Evolutionary conservation across 345 rosid genomes (phyloP).

Genomic region (Eucalyptus cladocalyx): DNA sequence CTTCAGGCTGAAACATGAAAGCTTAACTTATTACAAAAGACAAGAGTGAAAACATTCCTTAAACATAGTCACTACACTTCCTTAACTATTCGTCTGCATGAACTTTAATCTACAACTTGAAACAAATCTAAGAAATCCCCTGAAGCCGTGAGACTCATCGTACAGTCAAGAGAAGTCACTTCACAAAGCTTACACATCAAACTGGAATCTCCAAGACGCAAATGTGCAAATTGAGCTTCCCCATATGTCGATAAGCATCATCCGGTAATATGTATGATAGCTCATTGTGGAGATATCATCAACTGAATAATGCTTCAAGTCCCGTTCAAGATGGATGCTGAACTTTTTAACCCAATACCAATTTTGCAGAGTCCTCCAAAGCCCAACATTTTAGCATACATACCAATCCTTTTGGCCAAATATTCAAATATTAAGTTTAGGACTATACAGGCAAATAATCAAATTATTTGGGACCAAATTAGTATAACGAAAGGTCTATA

Average conservation of each 20-base stretch:
- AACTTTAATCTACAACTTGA: background rate
- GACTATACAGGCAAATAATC: no score
- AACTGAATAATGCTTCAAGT: background rate
- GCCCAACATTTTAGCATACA: background rate
- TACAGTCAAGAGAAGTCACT: background rate
- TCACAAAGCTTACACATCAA: background rate
- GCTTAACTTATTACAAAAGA: no score
- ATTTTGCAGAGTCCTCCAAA: background rate
- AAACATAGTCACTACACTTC: background rate
- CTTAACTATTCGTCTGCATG: background rate
- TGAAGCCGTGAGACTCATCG: background rate
- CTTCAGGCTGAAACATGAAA: no score
- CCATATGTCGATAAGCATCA: background rate
- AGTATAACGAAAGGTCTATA: rapidly evolving
- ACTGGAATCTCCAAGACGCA: background rate
- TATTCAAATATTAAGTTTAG: no score
- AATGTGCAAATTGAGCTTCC: background rate
- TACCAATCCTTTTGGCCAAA: background rate
- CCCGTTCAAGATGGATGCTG: background rate
- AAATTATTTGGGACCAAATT: no score
- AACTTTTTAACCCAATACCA: background rate
- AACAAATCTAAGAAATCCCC: background rate
- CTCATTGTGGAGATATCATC: background rate
- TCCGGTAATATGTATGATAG: background rate
- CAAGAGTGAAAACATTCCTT: background rate